Evolutionary conservation across 2,329 filamentous ascomycete genomes (phyloP), one percentile per base, ranked within the genome.

Genomic region (Pseudopyricularia javanii): DNA sequence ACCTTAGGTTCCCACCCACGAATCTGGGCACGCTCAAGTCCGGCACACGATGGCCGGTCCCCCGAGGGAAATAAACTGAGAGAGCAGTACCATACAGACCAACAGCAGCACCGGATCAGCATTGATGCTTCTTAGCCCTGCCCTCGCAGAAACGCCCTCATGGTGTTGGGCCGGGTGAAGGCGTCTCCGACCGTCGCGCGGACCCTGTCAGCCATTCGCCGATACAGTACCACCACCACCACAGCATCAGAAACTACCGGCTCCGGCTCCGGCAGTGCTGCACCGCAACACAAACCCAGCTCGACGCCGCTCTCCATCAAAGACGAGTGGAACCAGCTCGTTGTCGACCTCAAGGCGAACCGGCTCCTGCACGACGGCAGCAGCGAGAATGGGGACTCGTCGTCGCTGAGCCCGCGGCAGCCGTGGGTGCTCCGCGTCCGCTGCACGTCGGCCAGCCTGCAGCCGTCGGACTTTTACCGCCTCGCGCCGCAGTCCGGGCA

Each of bases 401-500:
- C 20, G 3, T 8, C 32, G 14, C 14, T 22, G 14, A n/a, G 20
- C 14, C 28, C 47, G 24, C 40, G 24, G 51, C 14, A 52, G 35
- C 58, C 62, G 24, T 58, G 61, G 2, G 57, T 67, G 7, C 71
- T 91, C 40, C 70, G 83, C 43, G 67, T 90, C 35, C 71, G 71
- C 20, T 76, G 79, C 37, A 74, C 79, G 7, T 80, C 78, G 59
- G 74, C 74, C 54, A 74, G 77, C 20, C 73, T 91, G 45, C 71
- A 73, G 20, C 78, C 83, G 59, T 78, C 76, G 58, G 87, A 91
- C 68, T 91, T 91, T 66, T 75, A 80, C 57, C 82, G 86, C 53
- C 66, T 90, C 17, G 74, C 80, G 5, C 76, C 76, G 1, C 78
- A 75, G 59, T 49, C 53, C 2, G 48, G 30, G 2, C 80, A 86